Conservation (phyloP, 2,329 filamentous ascomycete genomes). For the Teratosphaeria destructans region DNA sequence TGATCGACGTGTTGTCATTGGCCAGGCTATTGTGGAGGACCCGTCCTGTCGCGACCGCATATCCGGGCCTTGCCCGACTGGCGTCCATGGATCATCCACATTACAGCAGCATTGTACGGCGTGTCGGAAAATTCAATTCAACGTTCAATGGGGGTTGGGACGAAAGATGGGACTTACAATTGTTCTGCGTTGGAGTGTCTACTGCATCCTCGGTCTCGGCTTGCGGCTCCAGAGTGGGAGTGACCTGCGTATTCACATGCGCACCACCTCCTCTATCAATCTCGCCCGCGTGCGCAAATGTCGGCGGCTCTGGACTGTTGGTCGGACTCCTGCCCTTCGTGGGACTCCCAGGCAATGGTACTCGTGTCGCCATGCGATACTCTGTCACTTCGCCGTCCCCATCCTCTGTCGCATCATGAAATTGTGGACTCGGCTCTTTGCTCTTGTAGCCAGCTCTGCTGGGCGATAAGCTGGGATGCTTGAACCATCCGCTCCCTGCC, state of each 20-base stretch:
- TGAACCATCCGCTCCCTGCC: conserved; percentile 50
- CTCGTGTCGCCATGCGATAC: conserved; percentile 24
- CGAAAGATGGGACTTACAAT: conserved; percentile 22
- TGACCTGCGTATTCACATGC: conserved; percentile 3
- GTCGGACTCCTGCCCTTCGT: conserved; percentile 26
- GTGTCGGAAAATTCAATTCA: background rate
- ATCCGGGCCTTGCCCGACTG: background rate
- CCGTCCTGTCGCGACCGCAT: background rate
- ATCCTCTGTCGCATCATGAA: conserved; percentile 45
- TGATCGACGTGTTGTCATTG: background rate
- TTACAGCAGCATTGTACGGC: background rate
- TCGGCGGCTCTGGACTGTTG: conserved; percentile 20
- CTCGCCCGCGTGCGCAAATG: conserved; percentile 5
- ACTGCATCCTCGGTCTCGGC: conserved; percentile 4
- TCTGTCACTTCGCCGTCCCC: conserved; percentile 38
- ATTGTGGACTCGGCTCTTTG: conserved; percentile 49
- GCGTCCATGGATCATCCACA: background rate
- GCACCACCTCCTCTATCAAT: conserved; percentile 14
- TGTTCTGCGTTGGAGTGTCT: conserved; percentile 23
- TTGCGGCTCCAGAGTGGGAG: conserved; percentile 10
- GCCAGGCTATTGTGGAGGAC: background rate
- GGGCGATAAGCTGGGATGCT: conserved; percentile 30
- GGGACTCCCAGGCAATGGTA: conserved; percentile 50
- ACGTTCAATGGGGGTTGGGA: background rate
- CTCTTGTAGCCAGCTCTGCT: conserved; percentile 42